Evolutionary conservation across 1,139 yeast genomes (phyloP).

Genomic region (Hemisphaericaspora lyxosophila): DNA sequence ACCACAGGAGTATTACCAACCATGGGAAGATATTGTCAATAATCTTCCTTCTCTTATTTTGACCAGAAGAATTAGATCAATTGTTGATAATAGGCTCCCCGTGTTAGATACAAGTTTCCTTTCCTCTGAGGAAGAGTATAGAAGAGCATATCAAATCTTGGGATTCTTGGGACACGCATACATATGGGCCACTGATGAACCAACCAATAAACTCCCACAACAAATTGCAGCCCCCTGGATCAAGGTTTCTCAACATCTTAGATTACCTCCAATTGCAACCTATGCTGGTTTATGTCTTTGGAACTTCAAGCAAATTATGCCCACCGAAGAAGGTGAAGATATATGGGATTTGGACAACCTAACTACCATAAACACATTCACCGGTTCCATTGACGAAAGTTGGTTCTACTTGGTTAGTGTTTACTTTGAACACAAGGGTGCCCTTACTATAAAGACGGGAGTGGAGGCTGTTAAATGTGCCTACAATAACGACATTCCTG

Average conservation of each 20-base stretch:
- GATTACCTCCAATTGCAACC: conserved; percentile 83
- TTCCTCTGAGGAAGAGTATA: conserved; percentile 47
- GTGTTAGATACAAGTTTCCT: conserved; percentile 48
- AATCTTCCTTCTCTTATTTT: conserved; percentile 73
- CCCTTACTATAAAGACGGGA: conserved; percentile 63
- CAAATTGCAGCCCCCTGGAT: conserved; percentile 72
- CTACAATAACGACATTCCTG: conserved; percentile 28
- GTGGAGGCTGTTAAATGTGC: conserved; percentile 39
- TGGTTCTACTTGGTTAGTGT: conserved; percentile 93
- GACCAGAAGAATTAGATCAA: conserved; percentile 57
- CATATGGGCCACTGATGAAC: conserved; percentile 77
- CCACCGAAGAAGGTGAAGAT: conserved; percentile 29
- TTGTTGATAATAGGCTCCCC: conserved; percentile 59
- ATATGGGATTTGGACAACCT: conserved; percentile 61
- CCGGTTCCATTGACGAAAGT: conserved; percentile 87
- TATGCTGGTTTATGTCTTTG: conserved; percentile 86
- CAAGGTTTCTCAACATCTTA: conserved; percentile 54
- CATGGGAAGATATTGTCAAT: conserved; percentile 74
- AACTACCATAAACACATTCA: conserved; percentile 79
- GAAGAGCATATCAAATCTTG: conserved; percentile 78
- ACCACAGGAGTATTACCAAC: conserved; percentile 60
- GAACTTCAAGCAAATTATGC: conserved; percentile 73
- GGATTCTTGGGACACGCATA: conserved; percentile 86
- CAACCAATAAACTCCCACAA: conserved; percentile 65
- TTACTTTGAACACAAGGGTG: conserved; percentile 81